These are phyloP conservation scores for Suhomyces faveliae DNA, from an alignment of 805 yeast genomes.

Conservation along the genomic window DNA sequence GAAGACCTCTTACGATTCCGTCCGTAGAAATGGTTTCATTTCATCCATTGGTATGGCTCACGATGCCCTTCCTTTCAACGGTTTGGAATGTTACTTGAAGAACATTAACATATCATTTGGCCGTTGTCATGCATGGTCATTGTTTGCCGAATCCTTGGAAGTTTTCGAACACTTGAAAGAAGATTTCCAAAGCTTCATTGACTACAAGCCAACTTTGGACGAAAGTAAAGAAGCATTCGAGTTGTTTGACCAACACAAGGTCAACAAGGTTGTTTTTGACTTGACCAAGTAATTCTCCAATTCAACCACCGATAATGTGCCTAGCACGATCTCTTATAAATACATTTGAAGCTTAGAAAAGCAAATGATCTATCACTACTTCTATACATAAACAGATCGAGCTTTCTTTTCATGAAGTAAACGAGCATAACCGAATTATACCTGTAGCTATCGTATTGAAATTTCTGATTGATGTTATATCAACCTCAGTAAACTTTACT, in stretches of 20 bases:
- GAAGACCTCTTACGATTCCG: conserved; percentile 49
- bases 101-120: conserved; percentile 60
- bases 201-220: conserved; percentile 42
- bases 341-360: too few relatives aligned
- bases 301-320: too few relatives aligned
- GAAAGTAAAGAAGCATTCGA: conserved; percentile 49
- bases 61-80: conserved; percentile 54
- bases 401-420: too few relatives aligned
- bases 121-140: conserved; percentile 59
- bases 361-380: too few relatives aligned
- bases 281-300: conserved; percentile 7
- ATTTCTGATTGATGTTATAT: too few relatives aligned
- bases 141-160: conserved; percentile 51
- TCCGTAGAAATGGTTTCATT: conserved; percentile 57
- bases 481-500: too few relatives aligned
- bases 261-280: conserved; percentile 54
- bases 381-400: neutral
- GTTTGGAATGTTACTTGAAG: conserved; percentile 57
- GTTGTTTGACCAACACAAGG: conserved; percentile 52
- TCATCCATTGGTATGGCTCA: conserved; percentile 62
- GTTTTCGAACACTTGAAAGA: conserved; percentile 44
- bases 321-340: too few relatives aligned
- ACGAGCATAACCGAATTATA: too few relatives aligned
- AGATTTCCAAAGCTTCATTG: conserved; percentile 53
- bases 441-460: too few relatives aligned